A percentile compares a stretch with the other conserved stretches of the same genome.
phyloP scores from a whole-genome alignment of 148 eudicot species.

The Chenopodium album region DNA sequence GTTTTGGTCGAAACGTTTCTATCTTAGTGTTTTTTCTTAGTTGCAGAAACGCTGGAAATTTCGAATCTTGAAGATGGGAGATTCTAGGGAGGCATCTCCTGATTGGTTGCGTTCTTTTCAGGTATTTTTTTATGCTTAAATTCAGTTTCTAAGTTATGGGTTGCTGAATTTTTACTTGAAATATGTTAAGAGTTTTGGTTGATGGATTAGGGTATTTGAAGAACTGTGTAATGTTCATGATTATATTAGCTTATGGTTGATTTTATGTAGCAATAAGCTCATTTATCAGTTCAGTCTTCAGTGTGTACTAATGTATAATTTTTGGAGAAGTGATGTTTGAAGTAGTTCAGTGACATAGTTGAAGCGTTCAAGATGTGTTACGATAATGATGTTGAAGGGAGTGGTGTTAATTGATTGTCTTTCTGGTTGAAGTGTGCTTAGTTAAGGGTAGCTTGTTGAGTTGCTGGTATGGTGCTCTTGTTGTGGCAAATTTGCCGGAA shows the following conservation, averaged over 20 bases:
- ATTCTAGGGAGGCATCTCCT: constrained; percentile 59
- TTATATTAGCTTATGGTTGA: not conserved
- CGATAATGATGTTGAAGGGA: not conserved
- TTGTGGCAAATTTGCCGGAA: not conserved
- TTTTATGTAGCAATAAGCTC: not conserved
- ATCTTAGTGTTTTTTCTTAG: not conserved
- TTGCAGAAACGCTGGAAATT: not conserved
- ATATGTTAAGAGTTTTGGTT: not conserved
- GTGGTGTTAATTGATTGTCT: not conserved
- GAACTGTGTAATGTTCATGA: not conserved
- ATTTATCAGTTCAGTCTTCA: not conserved
- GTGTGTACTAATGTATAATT: not conserved
- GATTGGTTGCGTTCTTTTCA: constrained; percentile 72
- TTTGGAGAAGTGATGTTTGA: not conserved
- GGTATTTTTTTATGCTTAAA: constrained; percentile 25
- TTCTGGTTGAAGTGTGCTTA: not conserved
- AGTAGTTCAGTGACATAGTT: not conserved
- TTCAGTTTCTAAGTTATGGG: not conserved
- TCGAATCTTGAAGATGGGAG: constrained; percentile 30
- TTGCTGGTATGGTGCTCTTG: not conserved
- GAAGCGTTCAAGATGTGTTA: not conserved
- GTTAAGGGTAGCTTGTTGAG: not conserved
- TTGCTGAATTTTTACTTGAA: not conserved
- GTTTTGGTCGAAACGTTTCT: not conserved
- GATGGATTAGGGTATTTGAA: constrained; percentile 1